Conservation (phyloP, 768 basidiomycete genomes). For the Auricularia cornea region DNA sequence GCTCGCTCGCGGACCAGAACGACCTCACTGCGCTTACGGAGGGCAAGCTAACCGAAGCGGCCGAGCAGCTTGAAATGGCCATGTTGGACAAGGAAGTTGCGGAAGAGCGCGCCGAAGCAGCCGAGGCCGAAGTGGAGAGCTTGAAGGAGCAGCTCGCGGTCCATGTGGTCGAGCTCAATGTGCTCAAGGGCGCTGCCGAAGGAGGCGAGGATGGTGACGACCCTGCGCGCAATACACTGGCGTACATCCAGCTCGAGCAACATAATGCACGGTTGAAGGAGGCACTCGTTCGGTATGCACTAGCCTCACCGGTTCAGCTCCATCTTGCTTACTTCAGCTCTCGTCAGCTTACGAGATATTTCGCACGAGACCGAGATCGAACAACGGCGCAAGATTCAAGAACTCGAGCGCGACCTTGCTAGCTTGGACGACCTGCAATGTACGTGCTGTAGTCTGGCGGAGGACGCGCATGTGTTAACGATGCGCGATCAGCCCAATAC, state of each 20-base stretch:
- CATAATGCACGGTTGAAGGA: constrained; percentile 96
- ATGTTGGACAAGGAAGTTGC: constrained; percentile 96
- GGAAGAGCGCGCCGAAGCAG: constrained; percentile 81
- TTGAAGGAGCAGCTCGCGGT: constrained; percentile 70
- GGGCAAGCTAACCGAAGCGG: constrained; percentile 60
- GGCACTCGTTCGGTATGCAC: constrained; percentile 68
- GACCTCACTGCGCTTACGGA: constrained; percentile 70
- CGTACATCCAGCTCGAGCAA: constrained; percentile 78
- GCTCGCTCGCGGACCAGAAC: constrained; percentile 67
- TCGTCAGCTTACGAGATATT: constrained; percentile 70
- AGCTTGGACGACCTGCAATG: constrained; percentile 75
- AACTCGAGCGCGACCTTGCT: constrained; percentile 85
- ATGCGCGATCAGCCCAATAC: constrained; percentile 50
- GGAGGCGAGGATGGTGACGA: constrained; percentile 10
- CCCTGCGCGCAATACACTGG: constrained; percentile 37
- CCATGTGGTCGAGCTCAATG: constrained; percentile 74
- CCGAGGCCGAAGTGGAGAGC: constrained; percentile 70
- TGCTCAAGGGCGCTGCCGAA: constrained; percentile 45
- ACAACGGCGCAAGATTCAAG: constrained; percentile 65
- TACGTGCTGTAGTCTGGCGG: constrained; percentile 22
- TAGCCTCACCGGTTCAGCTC: not conserved
- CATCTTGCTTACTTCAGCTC: not conserved
- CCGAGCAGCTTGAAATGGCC: constrained; percentile 90
- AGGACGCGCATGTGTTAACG: not conserved
- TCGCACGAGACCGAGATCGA: constrained; percentile 83